phyloP scores from a whole-genome alignment of 257 asterid genomes.

The Solanum lignicaule region DNA sequence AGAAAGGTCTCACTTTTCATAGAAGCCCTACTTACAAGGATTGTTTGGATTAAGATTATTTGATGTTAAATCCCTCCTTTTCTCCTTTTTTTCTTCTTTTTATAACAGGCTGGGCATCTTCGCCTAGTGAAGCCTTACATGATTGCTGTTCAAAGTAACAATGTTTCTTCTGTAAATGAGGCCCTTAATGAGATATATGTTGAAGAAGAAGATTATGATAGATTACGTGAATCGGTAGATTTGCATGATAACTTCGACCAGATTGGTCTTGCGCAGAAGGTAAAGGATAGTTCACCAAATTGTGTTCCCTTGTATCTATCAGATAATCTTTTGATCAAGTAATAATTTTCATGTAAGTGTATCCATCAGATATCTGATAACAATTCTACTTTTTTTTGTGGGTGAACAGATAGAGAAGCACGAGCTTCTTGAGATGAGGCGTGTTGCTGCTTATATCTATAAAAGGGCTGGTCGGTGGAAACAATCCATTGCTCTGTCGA shows the following conservation, averaged over 20 bases:
- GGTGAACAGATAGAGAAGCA: slow-evolving; percentile 87
- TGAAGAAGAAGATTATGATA: slow-evolving; percentile 96
- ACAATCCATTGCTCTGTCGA: slow-evolving; percentile 91
- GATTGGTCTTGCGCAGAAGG: slow-evolving; percentile 99
- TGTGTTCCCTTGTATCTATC: not conserved
- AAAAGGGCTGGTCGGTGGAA: slow-evolving; percentile 99
- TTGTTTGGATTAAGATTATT: not conserved
- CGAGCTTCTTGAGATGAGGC: slow-evolving; percentile 99
- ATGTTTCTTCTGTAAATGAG: slow-evolving; percentile 95
- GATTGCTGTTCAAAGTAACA: slow-evolving; percentile 99
- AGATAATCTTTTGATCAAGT: not conserved
- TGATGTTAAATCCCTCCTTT: not conserved
- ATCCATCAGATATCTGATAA: not conserved
- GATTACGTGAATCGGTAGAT: slow-evolving; percentile 90
- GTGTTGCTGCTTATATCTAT: slow-evolving; percentile 96
- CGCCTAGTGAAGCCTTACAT: slow-evolving; percentile 94
- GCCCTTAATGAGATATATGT: slow-evolving; percentile 96
- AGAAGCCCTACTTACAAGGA: not conserved
- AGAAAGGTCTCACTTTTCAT: slow-evolving; percentile 54
- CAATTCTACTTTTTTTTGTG: not conserved
- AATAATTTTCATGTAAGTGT: not conserved
- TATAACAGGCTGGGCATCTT: slow-evolving; percentile 76
- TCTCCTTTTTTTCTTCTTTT: slow-evolving; percentile 14
- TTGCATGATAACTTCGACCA: slow-evolving; percentile 94
- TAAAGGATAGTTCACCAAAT: slow-evolving; percentile 2